These are phyloP conservation scores for Micractinium conductrix DNA, from an alignment of 139 green algal species.

Conservation along the genomic window DNA sequence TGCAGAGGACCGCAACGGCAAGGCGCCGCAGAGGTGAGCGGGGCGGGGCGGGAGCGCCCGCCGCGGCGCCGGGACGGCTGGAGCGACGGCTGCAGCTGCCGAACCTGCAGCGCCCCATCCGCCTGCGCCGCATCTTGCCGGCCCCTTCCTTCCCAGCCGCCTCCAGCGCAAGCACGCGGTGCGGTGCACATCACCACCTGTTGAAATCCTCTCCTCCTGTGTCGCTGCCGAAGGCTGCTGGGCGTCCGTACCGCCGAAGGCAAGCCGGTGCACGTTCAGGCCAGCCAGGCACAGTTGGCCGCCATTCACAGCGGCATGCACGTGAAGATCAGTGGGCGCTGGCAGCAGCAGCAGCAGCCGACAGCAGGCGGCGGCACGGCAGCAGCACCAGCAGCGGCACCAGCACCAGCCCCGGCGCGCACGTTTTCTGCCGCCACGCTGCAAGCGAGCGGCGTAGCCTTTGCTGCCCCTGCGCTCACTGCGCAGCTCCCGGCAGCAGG, in stretches of 20 bases:
- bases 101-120: no score
- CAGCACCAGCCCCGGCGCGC: background rate
- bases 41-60: background rate
- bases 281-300: background rate
- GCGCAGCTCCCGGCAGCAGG: background rate
- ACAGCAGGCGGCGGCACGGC: background rate
- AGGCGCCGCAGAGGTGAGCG: background rate
- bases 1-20: background rate
- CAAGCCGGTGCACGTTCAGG: background rate
- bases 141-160: no score
- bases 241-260: conserved; percentile 9
- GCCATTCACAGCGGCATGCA: conserved; percentile 17
- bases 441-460: background rate
- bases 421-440: background rate
- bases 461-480: conserved; percentile 6
- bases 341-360: background rate
- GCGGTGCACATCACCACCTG: background rate
- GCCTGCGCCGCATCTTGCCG: no score
- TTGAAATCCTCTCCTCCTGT: background rate
- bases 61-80: background rate
- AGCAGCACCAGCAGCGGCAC: background rate
- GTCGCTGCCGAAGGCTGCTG: background rate
- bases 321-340: background rate
- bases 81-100: background rate
- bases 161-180: no score